Evolutionary conservation across 1,284 basidiomycete genomes (phyloP), one percentile per base, ranked within the genome.

Genomic region (Fomitopsis pinicola): DNA sequence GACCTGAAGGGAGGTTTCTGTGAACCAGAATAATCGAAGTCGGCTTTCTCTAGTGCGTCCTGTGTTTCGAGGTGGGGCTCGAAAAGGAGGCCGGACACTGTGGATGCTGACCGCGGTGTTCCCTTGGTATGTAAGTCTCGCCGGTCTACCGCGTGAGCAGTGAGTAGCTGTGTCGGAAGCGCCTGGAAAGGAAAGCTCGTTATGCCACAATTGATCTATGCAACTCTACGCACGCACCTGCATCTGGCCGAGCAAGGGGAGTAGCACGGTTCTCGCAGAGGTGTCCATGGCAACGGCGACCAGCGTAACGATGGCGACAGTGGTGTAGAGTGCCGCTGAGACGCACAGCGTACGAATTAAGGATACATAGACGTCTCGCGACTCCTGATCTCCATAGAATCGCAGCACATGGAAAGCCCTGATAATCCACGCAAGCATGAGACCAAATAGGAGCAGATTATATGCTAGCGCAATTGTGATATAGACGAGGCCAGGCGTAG

Each of bases 191-290:
- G 12, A 5, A 48, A 7, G 46, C 2, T 45, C 19, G 22, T 22
- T 3, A 3, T 45, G 8, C n/a, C 22, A 22, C 22, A 9, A 19
- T 45, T 22, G 9, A 8, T 19, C 3, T 22, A n/a, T 8, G 17
- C 5, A 2, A 48, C n/a, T 10, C 5, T 19, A 19, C 14, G 22
- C 26, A 9, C 46, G 9, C 28, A 76, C 77, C 67, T 77, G 76
- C 28, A 76, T 60, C 61, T 77, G 76, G 1, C 75, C 75, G 5
- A 78, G 66, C 42, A 74, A 61, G 0, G 77, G 76, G 0, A 77
- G 66, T 12, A 78, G 63, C 5, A 71, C 69, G 50, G 72, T 73
- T 60, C 75, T 75, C 17, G 73, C 40, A 0, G 72, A 69, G 57
- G 69, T 74, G 36, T 65, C 63, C 12, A 68, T 40, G 0, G 70